Evolutionary conservation across 306 rosid species (phyloP).

Genomic region (Malus sylvestris): DNA sequence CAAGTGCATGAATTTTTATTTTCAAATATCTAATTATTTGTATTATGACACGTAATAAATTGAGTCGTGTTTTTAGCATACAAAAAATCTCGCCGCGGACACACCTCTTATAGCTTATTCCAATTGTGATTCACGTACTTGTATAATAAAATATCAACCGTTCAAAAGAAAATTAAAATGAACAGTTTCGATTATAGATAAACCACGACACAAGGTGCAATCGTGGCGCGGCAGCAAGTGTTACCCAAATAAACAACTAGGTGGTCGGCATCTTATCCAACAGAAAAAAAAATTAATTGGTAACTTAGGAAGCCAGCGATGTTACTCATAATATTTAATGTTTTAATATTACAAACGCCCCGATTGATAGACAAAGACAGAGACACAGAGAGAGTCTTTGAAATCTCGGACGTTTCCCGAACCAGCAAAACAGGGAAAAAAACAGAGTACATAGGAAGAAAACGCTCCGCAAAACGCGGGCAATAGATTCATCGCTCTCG

Average conservation of each 20-base stretch:
- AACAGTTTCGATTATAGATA: too few relatives aligned
- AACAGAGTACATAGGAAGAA: neutral
- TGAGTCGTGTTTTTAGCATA: fast-evolving
- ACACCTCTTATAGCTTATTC: too few relatives aligned
- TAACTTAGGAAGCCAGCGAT: neutral
- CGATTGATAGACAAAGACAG: neutral
- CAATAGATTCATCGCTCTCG: neutral
- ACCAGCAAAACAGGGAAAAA: neutral
- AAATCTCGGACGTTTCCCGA: neutral
- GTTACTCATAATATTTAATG: neutral
- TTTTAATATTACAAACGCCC: neutral
- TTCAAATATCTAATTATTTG: too few relatives aligned
- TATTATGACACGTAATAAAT: too few relatives aligned
- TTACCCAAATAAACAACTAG: neutral
- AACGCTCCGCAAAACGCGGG: neutral
- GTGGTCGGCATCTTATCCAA: neutral
- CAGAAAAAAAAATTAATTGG: neutral
- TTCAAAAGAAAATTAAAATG: too few relatives aligned
- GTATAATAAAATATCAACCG: fast-evolving
- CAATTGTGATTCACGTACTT: too few relatives aligned
- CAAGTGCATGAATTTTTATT: too few relatives aligned
- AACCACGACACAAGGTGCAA: too few relatives aligned
- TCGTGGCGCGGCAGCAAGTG: too few relatives aligned
- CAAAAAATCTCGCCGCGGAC: too few relatives aligned
- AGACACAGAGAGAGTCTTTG: neutral